Base-by-base conservation (phyloP, 1,284 basidiomycete genomes). In the Kalmanozyma brasiliensis region DNA sequence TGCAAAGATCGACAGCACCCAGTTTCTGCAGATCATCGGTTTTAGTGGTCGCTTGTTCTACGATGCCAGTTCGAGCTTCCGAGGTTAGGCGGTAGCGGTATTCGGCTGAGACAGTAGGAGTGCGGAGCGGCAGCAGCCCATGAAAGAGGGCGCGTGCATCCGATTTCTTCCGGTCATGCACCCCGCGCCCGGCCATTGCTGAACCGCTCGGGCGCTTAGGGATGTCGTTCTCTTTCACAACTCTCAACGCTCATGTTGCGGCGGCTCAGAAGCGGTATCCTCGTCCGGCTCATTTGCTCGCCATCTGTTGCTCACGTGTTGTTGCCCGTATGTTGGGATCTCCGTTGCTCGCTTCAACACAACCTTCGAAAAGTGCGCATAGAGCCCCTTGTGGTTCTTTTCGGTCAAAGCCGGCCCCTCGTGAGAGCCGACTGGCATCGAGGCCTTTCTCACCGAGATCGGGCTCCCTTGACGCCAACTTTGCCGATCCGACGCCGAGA, bases 161-260 rank as follows among this genome's bases (percentile, higher is more conserved):
- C 55, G 51, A 49, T 58, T 64, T 64, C 55, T 53, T 26, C 61
- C 61, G 55, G 26, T 45, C 55, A 64, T 64, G 61, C 61, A 64
- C 51, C 49, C 49, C 55, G 49, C 55, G 24, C 49, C 32, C 37
- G 42, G 33, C 35, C n/a, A 34, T 20, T 42, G 40, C 45, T 36
- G 45, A 26, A 30, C 24, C 30, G 26, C 11, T 11, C 7, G 11
- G 11, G 26, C 26, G 26, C 26, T 29, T n/a, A n/a, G n/a, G n/a
- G n/a, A n/a, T n/a, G n/a, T n/a, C n/a, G n/a, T 29, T n/a, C 13
- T 10, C 52, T 62, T 62, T 55, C 59, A 62, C 59, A 47, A 20
- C 47, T 26, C 4, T 5, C 11, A 9, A 14, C 35, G 2, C 35
- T 23, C 33, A 24, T 6, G n/a, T n/a, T n/a, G 11, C 3, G 9